Percentiles rank a stretch among this genome's conserved stretches.
Evolutionary conservation across 164 flowering plant species (phyloP).

Genomic region (Tinospora cordifolia): DNA sequence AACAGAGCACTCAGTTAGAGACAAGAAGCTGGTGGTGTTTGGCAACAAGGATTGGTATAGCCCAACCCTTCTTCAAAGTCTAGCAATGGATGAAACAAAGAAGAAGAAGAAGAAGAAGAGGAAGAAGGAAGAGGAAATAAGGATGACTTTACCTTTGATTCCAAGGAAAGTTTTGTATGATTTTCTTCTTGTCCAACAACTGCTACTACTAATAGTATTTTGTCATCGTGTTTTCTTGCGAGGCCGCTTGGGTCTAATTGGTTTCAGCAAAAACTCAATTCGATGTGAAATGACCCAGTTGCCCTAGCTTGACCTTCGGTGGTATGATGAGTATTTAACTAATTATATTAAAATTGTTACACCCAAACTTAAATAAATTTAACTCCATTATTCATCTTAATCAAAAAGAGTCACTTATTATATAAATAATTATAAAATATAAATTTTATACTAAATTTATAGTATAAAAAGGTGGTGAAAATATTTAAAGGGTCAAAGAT

Average conservation of each 20-base stretch:
- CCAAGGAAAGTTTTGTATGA: neutral
- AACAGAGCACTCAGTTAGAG: neutral
- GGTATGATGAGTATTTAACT: neutral
- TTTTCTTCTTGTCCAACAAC: neutral
- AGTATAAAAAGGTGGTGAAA: no score
- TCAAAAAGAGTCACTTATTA: no score
- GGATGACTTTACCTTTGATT: neutral
- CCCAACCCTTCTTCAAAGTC: no score
- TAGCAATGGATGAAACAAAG: no score
- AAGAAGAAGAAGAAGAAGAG: no score
- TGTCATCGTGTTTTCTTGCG: no score
- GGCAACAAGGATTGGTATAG: neutral
- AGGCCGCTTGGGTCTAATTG: neutral
- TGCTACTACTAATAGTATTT: neutral
- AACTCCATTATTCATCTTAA: no score
- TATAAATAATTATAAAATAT: no score
- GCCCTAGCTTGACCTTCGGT: neutral
- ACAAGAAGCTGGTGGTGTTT: conserved; percentile 1
- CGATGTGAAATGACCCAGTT: neutral
- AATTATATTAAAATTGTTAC: no score
- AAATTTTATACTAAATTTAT: no score
- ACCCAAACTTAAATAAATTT: no score
- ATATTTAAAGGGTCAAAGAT: no score
- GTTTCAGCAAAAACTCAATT: neutral
- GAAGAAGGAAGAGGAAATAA: neutral